phyloP scores from a whole-genome alignment of 768 basidiomycete genomes.

The Boletus rufocinnamomeus region DNA sequence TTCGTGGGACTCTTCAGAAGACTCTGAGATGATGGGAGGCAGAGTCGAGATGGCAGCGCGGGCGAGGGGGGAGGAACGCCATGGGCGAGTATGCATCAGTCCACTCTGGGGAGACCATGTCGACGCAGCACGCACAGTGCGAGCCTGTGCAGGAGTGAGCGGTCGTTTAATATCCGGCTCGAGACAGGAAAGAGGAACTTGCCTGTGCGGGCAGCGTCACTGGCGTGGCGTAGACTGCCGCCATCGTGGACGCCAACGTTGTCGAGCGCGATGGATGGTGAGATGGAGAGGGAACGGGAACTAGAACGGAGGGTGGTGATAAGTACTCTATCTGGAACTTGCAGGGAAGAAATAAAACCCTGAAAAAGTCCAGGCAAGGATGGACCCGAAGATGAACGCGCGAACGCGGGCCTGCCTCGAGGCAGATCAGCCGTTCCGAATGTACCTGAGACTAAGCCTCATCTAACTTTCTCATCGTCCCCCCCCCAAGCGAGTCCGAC shows the following conservation, averaged over 20 bases:
- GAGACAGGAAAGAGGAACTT: not conserved
- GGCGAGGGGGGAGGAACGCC: conserved; percentile 35
- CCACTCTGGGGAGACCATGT: conserved; percentile 11
- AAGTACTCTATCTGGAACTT: conserved; percentile 1
- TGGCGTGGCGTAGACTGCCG: conserved; percentile 1
- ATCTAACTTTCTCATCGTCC: too few relatives aligned
- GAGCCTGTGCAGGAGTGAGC: conserved; percentile 9
- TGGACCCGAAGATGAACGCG: conserved; percentile 22
- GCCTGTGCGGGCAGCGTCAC: conserved; percentile 11
- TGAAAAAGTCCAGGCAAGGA: conserved; percentile 2
- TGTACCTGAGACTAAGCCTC: conserved; percentile 11
- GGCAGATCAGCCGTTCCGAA: conserved; percentile 15
- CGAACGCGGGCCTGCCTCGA: conserved; percentile 18
- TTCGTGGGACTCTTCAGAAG: conserved; percentile 23
- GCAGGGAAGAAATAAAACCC: conserved; percentile 16
- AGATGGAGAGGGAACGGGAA: not conserved
- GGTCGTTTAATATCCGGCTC: not conserved
- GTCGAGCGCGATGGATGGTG: not conserved
- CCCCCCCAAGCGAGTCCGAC: too few relatives aligned
- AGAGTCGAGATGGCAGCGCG: conserved; percentile 28
- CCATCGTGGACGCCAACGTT: conserved; percentile 9
- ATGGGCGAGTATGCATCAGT: conserved; percentile 24
- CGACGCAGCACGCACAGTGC: conserved; percentile 16
- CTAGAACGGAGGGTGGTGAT: not conserved
- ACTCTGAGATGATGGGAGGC: conserved; percentile 26